A percentile compares a stretch with the other conserved stretches of the same genome.
Conservation (phyloP, 805 yeast genomes). For the Clavispora carvajalis region DNA sequence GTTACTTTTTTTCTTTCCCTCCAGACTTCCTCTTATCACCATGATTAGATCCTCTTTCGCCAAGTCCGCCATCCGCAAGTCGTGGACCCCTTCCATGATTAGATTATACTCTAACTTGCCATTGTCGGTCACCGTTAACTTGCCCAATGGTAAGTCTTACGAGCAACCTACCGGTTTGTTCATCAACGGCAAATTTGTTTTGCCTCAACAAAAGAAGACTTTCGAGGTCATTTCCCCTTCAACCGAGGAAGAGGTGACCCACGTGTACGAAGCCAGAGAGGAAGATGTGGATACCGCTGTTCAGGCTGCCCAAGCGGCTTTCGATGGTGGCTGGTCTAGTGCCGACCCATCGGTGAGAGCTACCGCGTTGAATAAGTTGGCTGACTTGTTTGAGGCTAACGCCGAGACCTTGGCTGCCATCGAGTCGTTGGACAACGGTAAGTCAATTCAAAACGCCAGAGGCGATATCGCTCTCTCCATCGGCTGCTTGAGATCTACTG, state of each 20-base stretch:
- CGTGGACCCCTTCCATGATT: slow-evolving; percentile 5
- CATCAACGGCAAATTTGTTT: slow-evolving; percentile 78
- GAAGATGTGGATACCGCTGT: slow-evolving; percentile 85
- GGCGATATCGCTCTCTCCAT: slow-evolving; percentile 73
- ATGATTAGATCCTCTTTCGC: slow-evolving; percentile 6
- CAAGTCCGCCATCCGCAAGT: slow-evolving; percentile 1
- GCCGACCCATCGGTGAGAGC: slow-evolving; percentile 68
- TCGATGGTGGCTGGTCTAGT: slow-evolving; percentile 61
- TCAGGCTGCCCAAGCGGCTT: slow-evolving; percentile 76
- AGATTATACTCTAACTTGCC: slow-evolving; percentile 30
- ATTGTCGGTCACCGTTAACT: slow-evolving; percentile 40
- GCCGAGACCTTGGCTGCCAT: slow-evolving; percentile 69
- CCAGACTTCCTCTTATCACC: not conserved
- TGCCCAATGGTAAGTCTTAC: slow-evolving; percentile 70
- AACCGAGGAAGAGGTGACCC: slow-evolving; percentile 64
- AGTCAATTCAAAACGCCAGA: slow-evolving; percentile 62
- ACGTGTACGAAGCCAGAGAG: slow-evolving; percentile 67
- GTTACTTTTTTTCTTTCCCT: not conserved
- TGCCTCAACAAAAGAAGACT: slow-evolving; percentile 52
- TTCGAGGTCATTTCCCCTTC: slow-evolving; percentile 62
- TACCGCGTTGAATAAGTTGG: slow-evolving; percentile 59
- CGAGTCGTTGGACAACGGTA: slow-evolving; percentile 88
- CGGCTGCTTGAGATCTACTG: slow-evolving; percentile 73
- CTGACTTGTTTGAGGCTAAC: slow-evolving; percentile 70
- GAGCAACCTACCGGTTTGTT: slow-evolving; percentile 85